Conservation (phyloP, 164 flowering plant species). For the Saururus chinensis region DNA sequence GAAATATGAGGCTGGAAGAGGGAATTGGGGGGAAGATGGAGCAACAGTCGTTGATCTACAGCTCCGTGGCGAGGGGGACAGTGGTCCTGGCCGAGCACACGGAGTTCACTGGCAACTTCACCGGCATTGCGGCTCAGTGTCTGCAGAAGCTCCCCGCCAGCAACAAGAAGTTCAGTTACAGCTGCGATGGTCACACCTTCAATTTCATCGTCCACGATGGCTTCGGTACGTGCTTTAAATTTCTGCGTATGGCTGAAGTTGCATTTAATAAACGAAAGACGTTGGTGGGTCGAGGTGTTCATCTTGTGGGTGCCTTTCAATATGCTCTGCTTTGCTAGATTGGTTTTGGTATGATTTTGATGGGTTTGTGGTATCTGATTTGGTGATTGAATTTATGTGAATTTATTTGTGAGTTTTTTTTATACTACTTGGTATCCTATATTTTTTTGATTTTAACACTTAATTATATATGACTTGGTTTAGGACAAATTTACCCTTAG, state of each 20-base stretch:
- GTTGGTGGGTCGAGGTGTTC: too few relatives aligned
- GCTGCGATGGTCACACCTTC: constrained; percentile 17
- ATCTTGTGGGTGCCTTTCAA: background rate
- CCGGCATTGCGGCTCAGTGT: constrained; percentile 15
- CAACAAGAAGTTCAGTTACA: constrained; percentile 20
- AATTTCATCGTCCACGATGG: constrained; percentile 20
- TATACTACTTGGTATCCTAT: too few relatives aligned
- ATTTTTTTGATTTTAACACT: too few relatives aligned
- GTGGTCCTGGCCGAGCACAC: constrained; percentile 16
- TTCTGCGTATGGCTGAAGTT: too few relatives aligned
- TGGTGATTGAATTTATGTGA: too few relatives aligned
- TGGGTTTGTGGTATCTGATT: too few relatives aligned
- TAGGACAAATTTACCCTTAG: too few relatives aligned
- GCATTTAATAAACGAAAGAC: too few relatives aligned
- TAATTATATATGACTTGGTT: too few relatives aligned
- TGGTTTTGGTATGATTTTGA: too few relatives aligned
- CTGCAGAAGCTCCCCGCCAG: constrained; percentile 18
- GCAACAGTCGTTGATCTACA: constrained; percentile 15
- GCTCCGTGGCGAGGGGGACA: constrained; percentile 18
- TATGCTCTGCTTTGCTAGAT: too few relatives aligned
- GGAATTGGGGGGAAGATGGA: constrained; percentile 4
- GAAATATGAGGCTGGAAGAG: background rate
- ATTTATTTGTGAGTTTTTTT: too few relatives aligned
- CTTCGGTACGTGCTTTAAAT: constrained; percentile 18
- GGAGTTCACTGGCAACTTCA: constrained; percentile 18